Evolutionary conservation across 78 protist species (phyloP), one percentile per base, ranked within the genome.

Genomic region (Planoprotostelium fungivorum): DNA sequence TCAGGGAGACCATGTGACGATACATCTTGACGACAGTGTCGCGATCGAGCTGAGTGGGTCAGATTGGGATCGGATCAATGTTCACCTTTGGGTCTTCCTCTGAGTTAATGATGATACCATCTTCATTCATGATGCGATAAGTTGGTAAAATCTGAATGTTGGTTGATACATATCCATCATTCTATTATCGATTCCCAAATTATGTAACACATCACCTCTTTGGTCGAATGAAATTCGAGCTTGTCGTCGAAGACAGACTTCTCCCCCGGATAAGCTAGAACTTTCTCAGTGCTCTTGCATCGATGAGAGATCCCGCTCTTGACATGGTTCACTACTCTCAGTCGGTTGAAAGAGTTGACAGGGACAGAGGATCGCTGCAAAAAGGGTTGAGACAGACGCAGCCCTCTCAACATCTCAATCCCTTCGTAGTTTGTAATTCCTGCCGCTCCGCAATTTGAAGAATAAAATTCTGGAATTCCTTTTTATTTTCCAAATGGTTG

Each of bases 11-110:
- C 98, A 97, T 97, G 31, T 83, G 36, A 29, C 1, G 63, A 94
- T 97, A 96, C 97, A 97, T 94, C 87, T 90, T 84, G 29, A 91
- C 36, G 25, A 95, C 90, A 1, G 34, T 73, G 87, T 96, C 97
- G 84, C 93, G 38, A n/a, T 83, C 35, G 63, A 93, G 89, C 95
- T 93, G 73, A 37, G 36, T 23, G 34, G 28, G 35, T 89, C 51
- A 85, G 16, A 34, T 36, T 29, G 36, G 39, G 37, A 28, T 73
- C 84, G 0, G 35, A 38, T 89, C 34, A 9, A 0, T 88, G 29
- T 63, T 63, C 89, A 91, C 94, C 73, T 92, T 92, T 92, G 94
- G 94, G 31, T 92, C 94, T 34, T 88, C 88, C 9, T 84, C 86
- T 31, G 94, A 90, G 73, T 34, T 36, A 35, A 37, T 34, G 25